Conservation (phyloP, 2,329 filamentous ascomycete species). For the Calonectria montana region DNA sequence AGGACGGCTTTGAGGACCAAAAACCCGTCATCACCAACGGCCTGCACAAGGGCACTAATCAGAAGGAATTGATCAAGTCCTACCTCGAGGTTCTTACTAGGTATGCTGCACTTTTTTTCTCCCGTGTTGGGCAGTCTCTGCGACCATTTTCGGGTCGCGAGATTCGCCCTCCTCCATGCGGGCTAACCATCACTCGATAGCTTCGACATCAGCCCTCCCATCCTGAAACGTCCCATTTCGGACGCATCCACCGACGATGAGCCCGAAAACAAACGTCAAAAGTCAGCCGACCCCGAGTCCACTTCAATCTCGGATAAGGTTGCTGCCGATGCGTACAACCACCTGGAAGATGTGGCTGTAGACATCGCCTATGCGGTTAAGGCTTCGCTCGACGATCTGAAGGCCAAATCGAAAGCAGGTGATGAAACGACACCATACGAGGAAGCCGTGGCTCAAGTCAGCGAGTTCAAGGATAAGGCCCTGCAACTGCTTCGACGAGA, state of each 20-base stretch:
- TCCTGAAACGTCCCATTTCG: conserved; percentile 66
- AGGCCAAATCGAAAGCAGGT: conserved; percentile 46
- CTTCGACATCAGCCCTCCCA: conserved; percentile 64
- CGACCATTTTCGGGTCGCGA: conserved; percentile 23
- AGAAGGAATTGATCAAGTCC: conserved; percentile 52
- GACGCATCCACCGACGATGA: conserved; percentile 58
- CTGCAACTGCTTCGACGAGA: conserved; percentile 73
- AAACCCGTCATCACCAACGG: conserved; percentile 41
- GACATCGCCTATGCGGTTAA: conserved; percentile 64
- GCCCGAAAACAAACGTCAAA: conserved; percentile 70
- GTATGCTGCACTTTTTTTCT: conserved; percentile 44
- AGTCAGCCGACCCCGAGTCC: conserved; percentile 58
- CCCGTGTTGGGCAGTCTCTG: conserved; percentile 16
- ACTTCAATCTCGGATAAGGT: conserved; percentile 65
- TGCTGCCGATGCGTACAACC: conserved; percentile 62
- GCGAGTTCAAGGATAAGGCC: conserved; percentile 71
- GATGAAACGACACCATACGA: conserved; percentile 45
- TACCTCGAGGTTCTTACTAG: conserved; percentile 52
- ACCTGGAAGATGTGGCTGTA: conserved; percentile 73
- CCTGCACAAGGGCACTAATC: conserved; percentile 41
- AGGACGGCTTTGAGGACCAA: conserved; percentile 42
- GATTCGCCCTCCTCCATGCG: conserved; percentile 14
- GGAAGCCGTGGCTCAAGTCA: conserved; percentile 57
- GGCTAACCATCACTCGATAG: conserved; percentile 54
- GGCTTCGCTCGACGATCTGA: conserved; percentile 61